Conservation (phyloP, 768 basidiomycete genomes). For the Chalciporus chontae region DNA sequence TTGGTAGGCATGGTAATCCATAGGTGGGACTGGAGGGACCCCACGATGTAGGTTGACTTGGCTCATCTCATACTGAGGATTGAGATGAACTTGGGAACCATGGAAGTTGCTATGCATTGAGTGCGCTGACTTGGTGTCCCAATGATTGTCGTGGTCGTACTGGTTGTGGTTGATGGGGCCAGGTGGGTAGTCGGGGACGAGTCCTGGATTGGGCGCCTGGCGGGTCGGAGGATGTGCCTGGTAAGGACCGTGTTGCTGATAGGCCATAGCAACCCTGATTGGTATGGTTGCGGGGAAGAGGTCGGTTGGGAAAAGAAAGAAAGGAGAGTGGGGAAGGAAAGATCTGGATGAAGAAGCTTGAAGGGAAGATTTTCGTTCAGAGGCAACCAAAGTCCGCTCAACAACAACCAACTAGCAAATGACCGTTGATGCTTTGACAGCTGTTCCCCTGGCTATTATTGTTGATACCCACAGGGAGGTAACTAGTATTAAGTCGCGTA, state of each 20-base stretch:
- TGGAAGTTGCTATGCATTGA: slow-evolving; percentile 58
- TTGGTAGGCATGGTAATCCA: slow-evolving; percentile 42
- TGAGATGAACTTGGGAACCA: slow-evolving; percentile 72
- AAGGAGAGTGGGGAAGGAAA: background rate
- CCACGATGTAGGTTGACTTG: slow-evolving; percentile 37
- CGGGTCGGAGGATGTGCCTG: slow-evolving; percentile 21
- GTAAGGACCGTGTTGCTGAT: slow-evolving; percentile 55
- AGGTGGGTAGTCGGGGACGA: slow-evolving; percentile 37
- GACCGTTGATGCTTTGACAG: no score
- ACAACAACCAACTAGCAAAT: slow-evolving; percentile 1
- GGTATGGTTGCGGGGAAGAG: background rate
- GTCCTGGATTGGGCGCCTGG: slow-evolving; percentile 30
- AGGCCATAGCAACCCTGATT: slow-evolving; percentile 42
- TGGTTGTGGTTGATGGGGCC: slow-evolving; percentile 30
- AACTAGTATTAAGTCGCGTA: no score
- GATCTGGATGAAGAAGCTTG: background rate
- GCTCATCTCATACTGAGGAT: slow-evolving; percentile 57
- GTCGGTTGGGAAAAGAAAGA: background rate
- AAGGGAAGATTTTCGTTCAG: background rate
- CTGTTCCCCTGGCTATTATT: slow-evolving; percentile 9
- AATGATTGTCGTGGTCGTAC: slow-evolving; percentile 44
- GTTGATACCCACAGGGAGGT: background rate
- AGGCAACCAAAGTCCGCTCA: slow-evolving; percentile 16
- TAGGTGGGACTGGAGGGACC: slow-evolving; percentile 50
- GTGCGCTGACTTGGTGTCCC: slow-evolving; percentile 52